A percentile compares a stretch with the other conserved stretches of the same genome.
Evolutionary conservation across 306 rosid species (phyloP).

Genomic region (Macrotyloma uniflorum): DNA sequence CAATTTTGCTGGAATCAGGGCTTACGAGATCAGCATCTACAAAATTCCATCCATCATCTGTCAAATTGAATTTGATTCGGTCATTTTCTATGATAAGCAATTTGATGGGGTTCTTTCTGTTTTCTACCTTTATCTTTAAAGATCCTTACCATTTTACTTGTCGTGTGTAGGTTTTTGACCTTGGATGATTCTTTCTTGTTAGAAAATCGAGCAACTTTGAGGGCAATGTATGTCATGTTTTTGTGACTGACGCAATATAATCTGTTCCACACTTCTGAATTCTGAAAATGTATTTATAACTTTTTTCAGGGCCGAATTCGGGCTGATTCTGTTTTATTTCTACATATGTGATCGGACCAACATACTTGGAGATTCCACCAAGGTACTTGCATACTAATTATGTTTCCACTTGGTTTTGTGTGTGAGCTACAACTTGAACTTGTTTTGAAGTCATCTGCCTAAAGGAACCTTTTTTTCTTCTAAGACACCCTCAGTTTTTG

Average conservation of each 20-base stretch:
- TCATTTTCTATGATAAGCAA: constrained; percentile 39
- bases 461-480: constrained; percentile 16
- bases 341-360: constrained; percentile 88
- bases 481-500: constrained; percentile 10
- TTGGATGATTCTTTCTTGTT: constrained; percentile 91
- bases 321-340: constrained; percentile 82
- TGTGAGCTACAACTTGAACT: constrained; percentile 24
- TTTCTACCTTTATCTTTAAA: constrained; percentile 21
- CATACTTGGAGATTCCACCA: constrained; percentile 75
- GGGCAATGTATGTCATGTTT: constrained; percentile 82
- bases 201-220: constrained; percentile 78
- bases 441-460: constrained; percentile 25
- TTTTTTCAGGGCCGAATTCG: constrained; percentile 77
- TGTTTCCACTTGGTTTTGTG: constrained; percentile 16
- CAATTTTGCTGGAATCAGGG: constrained; percentile 89
- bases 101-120: constrained; percentile 29
- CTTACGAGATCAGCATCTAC: constrained; percentile 81
- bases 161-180: constrained; percentile 75
- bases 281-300: constrained; percentile 30
- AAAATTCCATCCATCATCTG: constrained; percentile 60
- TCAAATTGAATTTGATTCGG: constrained; percentile 86
- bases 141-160: constrained; percentile 41
- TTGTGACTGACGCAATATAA: constrained; percentile 30
- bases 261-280: constrained; percentile 15
- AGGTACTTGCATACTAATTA: constrained; percentile 56